Conservation (phyloP, 768 basidiomycete genomes). For the Sarcodon sp. region DNA sequence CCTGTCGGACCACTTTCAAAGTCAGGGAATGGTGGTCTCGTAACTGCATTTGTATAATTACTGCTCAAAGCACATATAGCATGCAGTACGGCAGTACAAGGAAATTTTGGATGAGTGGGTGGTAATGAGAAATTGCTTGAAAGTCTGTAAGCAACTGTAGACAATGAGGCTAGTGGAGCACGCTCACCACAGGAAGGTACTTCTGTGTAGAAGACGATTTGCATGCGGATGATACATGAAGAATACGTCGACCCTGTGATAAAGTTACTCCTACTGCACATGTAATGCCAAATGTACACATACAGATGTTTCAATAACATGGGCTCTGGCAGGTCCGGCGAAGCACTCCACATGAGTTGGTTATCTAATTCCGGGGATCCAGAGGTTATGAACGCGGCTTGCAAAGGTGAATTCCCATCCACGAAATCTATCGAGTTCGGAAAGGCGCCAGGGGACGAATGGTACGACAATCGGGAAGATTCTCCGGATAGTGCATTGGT, state of each 20-base stretch:
- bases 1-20: conserved; percentile 27
- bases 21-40: conserved; percentile 35
- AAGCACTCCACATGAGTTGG: conserved; percentile 27
- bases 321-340: conserved; percentile 45
- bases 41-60: conserved; percentile 58
- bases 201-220: conserved; percentile 51
- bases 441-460: too few species aligned
- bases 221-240: conserved; percentile 71
- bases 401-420: neutral
- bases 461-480: too few species aligned
- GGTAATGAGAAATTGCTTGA: conserved; percentile 33
- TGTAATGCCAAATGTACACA: conserved; percentile 10
- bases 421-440: neutral
- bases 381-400: neutral
- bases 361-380: neutral
- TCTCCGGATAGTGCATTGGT: too few species aligned
- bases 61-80: conserved; percentile 80
- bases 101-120: conserved; percentile 62
- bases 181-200: conserved; percentile 45
- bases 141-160: neutral
- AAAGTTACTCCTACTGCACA: neutral
- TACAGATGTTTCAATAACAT: conserved; percentile 56
- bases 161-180: neutral
- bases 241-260: conserved; percentile 57
- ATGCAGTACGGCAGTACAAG: conserved; percentile 58